Conservation (phyloP, 108 stramenopile genomes). For the Discostella stelligeroides region DNA sequence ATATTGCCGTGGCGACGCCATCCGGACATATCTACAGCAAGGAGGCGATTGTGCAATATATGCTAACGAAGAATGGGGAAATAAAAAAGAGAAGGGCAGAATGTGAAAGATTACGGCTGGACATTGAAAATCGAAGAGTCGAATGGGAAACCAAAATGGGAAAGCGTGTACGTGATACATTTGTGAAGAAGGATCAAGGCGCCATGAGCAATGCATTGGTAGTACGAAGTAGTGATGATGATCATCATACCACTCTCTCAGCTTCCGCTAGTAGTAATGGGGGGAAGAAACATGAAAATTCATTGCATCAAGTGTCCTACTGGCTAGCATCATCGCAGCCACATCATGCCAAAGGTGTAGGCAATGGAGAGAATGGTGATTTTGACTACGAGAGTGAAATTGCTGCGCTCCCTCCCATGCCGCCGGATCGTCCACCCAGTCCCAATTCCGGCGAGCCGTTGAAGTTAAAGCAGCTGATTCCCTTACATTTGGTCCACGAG, state of each 20-base stretch:
- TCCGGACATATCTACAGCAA: conserved; percentile 73
- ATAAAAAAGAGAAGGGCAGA: conserved; percentile 50
- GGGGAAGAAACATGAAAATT: conserved; percentile 40
- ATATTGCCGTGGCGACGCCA: conserved; percentile 46
- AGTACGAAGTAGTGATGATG: conserved; percentile 14
- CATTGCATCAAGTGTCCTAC: conserved; percentile 63
- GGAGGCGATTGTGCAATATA: conserved; percentile 74
- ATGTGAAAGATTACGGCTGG: conserved; percentile 47
- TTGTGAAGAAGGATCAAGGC: conserved; percentile 46
- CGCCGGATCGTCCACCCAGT: conserved; percentile 81
- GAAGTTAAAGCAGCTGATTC: conserved; percentile 76
- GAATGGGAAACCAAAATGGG: conserved; percentile 34
- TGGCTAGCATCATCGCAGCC: conserved; percentile 89
- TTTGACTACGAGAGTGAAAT: conserved; percentile 39
- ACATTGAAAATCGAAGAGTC: conserved; percentile 19
- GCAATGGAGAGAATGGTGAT: conserved; percentile 8
- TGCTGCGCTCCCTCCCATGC: conserved; percentile 28
- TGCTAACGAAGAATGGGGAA: conserved; percentile 71
- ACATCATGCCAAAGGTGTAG: conserved; percentile 16
- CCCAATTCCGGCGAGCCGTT: conserved; percentile 83
- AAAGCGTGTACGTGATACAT: conserved; percentile 32
- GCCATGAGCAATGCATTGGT: conserved; percentile 28
- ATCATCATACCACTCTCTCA: conserved; percentile 27
- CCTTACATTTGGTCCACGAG: conserved; percentile 37
- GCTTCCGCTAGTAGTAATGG: conserved; percentile 33